Evolutionary conservation across 176 grass and related monocot species (phyloP).

Genomic region (Rhipidocladum racemiflorum): DNA sequence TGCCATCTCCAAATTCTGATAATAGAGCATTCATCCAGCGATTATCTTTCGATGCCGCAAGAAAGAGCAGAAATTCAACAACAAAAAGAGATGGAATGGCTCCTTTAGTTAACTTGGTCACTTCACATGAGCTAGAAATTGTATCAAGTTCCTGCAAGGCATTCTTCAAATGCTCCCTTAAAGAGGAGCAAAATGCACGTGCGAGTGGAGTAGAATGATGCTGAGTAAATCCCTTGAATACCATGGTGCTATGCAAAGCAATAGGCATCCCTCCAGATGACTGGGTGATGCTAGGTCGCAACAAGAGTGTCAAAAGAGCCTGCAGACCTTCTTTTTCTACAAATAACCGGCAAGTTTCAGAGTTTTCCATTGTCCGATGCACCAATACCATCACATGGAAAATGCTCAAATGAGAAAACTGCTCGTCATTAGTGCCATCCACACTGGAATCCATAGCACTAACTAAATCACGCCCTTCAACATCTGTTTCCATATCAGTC

Average conservation of each 20-base stretch:
- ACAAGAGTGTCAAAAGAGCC: conserved; percentile 71
- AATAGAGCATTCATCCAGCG: conserved; percentile 94
- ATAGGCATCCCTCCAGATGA: conserved; percentile 99
- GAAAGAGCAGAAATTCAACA: conserved; percentile 93
- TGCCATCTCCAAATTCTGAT: conserved; percentile 81
- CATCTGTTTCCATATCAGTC: conserved; percentile 91
- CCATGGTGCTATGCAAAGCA: conserved; percentile 96
- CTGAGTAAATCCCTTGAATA: conserved; percentile 97
- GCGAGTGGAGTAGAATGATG: conserved; percentile 92
- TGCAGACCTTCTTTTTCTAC: conserved; percentile 90
- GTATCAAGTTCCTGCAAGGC: conserved; percentile 64
- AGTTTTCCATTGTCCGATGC: conserved; percentile 94
- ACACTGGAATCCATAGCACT: conserved; percentile 55
- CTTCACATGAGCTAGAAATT: conserved; percentile 49
- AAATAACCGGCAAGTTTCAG: conserved; percentile 97
- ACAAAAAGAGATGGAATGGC: conserved; percentile 72
- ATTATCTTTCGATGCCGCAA: conserved; percentile 91
- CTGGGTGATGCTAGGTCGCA: conserved; percentile 92
- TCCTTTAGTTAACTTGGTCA: conserved; percentile 41
- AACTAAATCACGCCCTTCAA: conserved; percentile 84
- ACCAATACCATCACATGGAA: conserved; percentile 98
- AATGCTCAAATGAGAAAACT: conserved; percentile 89
- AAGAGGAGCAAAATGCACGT: conserved; percentile 79
- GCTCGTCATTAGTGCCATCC: conserved; percentile 68
- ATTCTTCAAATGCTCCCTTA: conserved; percentile 80